Evolutionary conservation across 768 basidiomycete genomes (phyloP), one percentile per base, ranked within the genome.

Genomic region (Tephrocybe sp.): DNA sequence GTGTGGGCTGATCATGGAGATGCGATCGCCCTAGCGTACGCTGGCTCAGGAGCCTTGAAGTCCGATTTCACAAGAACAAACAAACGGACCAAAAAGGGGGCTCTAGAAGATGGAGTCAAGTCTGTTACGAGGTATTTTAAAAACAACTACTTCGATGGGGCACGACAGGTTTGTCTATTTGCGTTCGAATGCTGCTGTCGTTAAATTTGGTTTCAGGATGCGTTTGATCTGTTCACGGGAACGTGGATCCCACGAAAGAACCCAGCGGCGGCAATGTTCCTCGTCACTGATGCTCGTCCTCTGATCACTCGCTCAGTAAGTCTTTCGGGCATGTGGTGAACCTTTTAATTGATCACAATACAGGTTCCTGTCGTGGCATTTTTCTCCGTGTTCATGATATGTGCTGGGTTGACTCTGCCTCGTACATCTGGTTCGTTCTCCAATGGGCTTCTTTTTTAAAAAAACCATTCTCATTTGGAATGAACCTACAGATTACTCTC

Each of bases 1-100:
- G 96, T 98, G 72, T 99, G 97, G 97, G 87, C 97, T 20, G 91
- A 98, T 60, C 96, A 98, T 63, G 97, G 92, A 13, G 93, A 99
- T 67, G 74, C 77, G 42, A 90, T 99, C 56, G 84, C 93, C 0
- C 82, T 77, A 40, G 94, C 95, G 0, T 99, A 99, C 68, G 89
- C 86, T 41, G 97, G 97, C 16, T 94, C 95, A 26, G 96, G 90
- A 11, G 97, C 97, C 1, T 68, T 99, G 59, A 99, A 99, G 68
- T 92, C 93, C 0, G 97, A 98, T 68, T 97, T 93, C 64, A 98
- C 96, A 14, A 78, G 95, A 45, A 98, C 94, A 0, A 94, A 92
- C 60, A 87, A 87, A 66, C 79, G 97, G 31, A 94, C 93, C 2
- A 81, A 73, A 45, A 81, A 85, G 53, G 97, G 97, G 30, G 65